Conservation (phyloP, 2,329 filamentous ascomycete genomes). For the Ophiocordyceps polyrhachis-furcata region DNA sequence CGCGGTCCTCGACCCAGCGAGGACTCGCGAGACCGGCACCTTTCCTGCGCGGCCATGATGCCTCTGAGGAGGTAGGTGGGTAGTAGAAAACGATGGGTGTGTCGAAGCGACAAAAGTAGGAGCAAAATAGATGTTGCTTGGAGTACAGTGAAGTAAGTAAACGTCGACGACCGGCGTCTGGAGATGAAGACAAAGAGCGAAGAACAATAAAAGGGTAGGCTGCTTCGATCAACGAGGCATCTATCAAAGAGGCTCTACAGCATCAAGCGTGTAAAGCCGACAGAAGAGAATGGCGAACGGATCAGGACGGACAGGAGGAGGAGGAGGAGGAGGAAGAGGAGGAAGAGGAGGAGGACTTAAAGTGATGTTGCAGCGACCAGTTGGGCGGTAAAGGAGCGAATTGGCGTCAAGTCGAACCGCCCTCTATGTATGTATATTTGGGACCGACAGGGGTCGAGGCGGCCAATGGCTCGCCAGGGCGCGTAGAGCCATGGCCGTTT, state of each 20-base stretch:
- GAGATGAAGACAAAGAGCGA: conserved; percentile 2
- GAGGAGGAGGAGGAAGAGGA: no score
- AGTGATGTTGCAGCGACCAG: conserved; percentile 3
- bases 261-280: conserved; percentile 10
- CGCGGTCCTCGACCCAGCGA: conserved; percentile 36
- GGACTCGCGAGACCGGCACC: conserved; percentile 23
- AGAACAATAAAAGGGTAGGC: conserved; percentile 18
- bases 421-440: not conserved
- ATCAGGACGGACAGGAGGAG: conserved; percentile 2
- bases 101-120: not conserved
- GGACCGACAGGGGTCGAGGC: not conserved
- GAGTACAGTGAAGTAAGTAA: not conserved
- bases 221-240: conserved; percentile 26
- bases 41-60: conserved; percentile 27
- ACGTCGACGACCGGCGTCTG: conserved; percentile 20
- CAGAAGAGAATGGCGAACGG: conserved; percentile 13
- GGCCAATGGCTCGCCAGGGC: not conserved
- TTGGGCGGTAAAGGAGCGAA: conserved; percentile 4
- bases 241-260: conserved; percentile 10
- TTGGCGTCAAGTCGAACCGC: not conserved
- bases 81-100: not conserved
- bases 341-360: conserved; percentile 8
- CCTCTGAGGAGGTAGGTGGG: conserved; percentile 7
- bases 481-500: not conserved
- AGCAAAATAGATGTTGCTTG: not conserved